These are phyloP conservation scores for Pseudogymnoascus sp. DNA, from an alignment of 2,329 filamentous ascomycete genomes.

Conservation along the genomic window DNA sequence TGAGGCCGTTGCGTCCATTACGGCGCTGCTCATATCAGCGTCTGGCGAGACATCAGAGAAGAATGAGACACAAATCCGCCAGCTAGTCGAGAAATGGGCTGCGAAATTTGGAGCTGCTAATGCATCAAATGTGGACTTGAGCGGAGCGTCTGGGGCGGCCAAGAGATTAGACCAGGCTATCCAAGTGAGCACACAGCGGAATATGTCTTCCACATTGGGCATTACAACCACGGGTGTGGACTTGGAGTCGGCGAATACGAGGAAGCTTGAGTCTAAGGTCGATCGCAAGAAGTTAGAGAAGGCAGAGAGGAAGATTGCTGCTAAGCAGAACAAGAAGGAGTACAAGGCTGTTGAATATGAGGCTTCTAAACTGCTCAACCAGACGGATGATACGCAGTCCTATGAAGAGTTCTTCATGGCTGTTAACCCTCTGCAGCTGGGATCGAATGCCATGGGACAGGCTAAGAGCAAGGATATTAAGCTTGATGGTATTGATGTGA, in stretches of 20 bases:
- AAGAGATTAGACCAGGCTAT: conserved; percentile 89
- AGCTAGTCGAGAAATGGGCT: conserved; percentile 86
- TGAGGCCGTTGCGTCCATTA: conserved; percentile 78
- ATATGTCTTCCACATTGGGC: conserved; percentile 92
- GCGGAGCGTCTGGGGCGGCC: conserved; percentile 67
- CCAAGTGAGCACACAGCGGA: conserved; percentile 86
- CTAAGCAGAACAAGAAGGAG: conserved; percentile 96
- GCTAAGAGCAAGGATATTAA: conserved; percentile 99
- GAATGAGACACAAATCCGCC: conserved; percentile 71
- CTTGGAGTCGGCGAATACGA: conserved; percentile 82
- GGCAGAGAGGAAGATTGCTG: conserved; percentile 92
- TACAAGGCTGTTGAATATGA: conserved; percentile 99
- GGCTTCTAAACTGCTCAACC: conserved; percentile 79
- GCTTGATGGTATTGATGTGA: conserved; percentile 90
- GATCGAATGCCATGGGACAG: conserved; percentile 56
- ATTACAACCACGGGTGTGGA: conserved; percentile 80
- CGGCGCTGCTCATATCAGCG: conserved; percentile 87
- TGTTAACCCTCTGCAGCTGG: conserved; percentile 91
- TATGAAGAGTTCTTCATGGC: conserved; percentile 99
- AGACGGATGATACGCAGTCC: conserved; percentile 75
- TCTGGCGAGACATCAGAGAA: conserved; percentile 70
- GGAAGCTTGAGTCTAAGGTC: conserved; percentile 95
- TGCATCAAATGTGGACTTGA: conserved; percentile 58
- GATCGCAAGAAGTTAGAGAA: conserved; percentile 99
- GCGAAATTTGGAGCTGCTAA: conserved; percentile 69